Conservation (phyloP, 2,329 filamentous ascomycete genomes). For the Chaetomium sp. region DNA sequence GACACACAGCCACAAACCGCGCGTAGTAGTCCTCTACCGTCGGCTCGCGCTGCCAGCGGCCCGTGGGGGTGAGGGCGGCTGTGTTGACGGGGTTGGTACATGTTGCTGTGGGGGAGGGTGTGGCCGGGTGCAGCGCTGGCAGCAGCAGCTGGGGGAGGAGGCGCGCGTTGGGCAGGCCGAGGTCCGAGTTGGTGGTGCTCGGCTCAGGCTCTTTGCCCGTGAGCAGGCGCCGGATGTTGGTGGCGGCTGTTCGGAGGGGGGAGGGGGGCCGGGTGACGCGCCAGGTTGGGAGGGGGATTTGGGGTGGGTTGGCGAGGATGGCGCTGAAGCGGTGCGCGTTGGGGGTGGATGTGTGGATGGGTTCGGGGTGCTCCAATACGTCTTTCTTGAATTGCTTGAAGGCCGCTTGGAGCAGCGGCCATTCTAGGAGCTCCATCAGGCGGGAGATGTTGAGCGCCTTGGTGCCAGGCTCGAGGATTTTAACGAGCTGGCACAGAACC, state of each 20-base stretch:
- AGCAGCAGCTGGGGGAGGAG: not conserved
- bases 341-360: no score
- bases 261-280: not conserved
- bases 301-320: not conserved
- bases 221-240: not conserved
- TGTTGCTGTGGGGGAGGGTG: not conserved
- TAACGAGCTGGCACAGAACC: not conserved
- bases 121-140: no score
- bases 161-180: not conserved
- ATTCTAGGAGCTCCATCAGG: not conserved
- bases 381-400: not conserved
- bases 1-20: not conserved
- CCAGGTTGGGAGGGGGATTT: not conserved
- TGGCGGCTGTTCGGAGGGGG: not conserved
- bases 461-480: not conserved
- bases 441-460: not conserved
- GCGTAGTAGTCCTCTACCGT: conserved; percentile 4
- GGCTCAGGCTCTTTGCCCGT: not conserved
- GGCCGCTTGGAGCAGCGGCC: not conserved
- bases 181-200: not conserved
- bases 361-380: not conserved
- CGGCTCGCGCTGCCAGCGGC: not conserved
- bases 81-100: not conserved
- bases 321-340: not conserved
- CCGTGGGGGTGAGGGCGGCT: not conserved